Evolutionary conservation across 2,329 filamentous ascomycete species (phyloP).

Genomic region (Stagonosporopsis vannaccii): DNA sequence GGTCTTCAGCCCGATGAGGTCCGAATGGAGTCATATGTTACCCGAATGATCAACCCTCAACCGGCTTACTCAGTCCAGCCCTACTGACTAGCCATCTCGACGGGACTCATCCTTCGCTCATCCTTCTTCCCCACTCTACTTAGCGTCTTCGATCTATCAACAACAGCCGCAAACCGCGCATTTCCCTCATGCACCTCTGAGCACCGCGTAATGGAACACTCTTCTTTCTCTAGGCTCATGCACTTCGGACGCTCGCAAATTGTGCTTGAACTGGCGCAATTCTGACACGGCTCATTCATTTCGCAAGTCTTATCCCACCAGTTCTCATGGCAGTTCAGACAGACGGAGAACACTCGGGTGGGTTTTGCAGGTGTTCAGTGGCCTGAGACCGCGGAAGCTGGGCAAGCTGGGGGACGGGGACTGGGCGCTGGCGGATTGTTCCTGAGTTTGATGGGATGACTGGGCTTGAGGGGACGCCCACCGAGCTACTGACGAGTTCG

Average conservation of each 20-base stretch:
- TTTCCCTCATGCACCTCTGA: too few species aligned
- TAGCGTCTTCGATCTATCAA: constrained; percentile 8
- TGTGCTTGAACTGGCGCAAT: not conserved
- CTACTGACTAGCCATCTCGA: not conserved
- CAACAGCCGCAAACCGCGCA: not conserved
- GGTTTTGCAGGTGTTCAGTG: not conserved
- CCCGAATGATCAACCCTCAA: too few species aligned
- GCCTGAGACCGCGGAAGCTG: not conserved
- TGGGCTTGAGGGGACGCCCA: not conserved
- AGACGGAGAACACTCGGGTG: not conserved
- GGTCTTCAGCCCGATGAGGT: not conserved
- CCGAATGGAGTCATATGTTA: not conserved
- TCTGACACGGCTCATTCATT: constrained; percentile 11
- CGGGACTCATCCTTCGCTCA: not conserved
- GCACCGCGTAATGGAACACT: too few species aligned
- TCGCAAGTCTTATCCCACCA: constrained; percentile 19
- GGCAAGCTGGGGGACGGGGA: not conserved
- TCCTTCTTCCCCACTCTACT: constrained; percentile 7
- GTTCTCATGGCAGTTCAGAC: constrained; percentile 11
- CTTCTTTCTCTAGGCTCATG: too few species aligned
- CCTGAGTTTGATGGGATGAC: not conserved
- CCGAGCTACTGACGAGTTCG: not conserved
- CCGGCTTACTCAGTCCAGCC: not conserved
- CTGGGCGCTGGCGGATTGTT: not conserved
- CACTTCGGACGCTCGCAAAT: constrained; percentile 8